A percentile compares a stretch with the other conserved stretches of the same genome.
Evolutionary conservation across 148 eudicot genomes (phyloP).

Genomic region (Chenopodium album): DNA sequence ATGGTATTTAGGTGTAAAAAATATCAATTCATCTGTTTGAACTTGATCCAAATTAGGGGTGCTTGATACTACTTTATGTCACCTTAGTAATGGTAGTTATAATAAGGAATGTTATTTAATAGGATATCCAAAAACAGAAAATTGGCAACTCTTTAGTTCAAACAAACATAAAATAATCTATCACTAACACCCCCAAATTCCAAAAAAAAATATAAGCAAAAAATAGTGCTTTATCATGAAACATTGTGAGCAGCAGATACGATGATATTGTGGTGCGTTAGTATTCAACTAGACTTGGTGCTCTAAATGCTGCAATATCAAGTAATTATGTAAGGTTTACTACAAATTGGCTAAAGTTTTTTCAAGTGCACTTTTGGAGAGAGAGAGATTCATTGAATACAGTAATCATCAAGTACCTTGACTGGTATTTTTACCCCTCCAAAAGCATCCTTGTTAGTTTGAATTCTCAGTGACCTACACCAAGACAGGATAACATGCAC

Average conservation of each 20-base stretch:
- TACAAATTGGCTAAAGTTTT: neutral
- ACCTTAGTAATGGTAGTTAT: neutral
- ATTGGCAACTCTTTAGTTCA: neutral
- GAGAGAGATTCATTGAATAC: neutral
- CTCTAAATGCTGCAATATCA: neutral
- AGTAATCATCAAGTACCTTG: constrained; percentile 39
- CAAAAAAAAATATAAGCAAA: neutral
- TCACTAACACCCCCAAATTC: neutral
- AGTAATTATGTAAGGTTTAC: neutral
- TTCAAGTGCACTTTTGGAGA: neutral
- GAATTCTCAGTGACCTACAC: constrained; percentile 57
- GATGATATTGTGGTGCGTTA: neutral
- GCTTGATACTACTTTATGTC: neutral
- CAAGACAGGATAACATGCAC: neutral
- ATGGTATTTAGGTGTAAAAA: neutral
- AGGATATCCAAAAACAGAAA: neutral
- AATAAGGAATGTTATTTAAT: neutral
- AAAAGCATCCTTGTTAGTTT: constrained; percentile 36
- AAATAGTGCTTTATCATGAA: neutral
- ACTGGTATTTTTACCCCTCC: constrained; percentile 45
- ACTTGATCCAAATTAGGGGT: neutral
- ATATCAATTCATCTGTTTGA: neutral
- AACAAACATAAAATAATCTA: neutral
- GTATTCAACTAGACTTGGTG: neutral
- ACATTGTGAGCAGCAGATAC: neutral